Evolutionary conservation across 139 green algal genomes (phyloP).

Genomic region (Picochlorum sp.): DNA sequence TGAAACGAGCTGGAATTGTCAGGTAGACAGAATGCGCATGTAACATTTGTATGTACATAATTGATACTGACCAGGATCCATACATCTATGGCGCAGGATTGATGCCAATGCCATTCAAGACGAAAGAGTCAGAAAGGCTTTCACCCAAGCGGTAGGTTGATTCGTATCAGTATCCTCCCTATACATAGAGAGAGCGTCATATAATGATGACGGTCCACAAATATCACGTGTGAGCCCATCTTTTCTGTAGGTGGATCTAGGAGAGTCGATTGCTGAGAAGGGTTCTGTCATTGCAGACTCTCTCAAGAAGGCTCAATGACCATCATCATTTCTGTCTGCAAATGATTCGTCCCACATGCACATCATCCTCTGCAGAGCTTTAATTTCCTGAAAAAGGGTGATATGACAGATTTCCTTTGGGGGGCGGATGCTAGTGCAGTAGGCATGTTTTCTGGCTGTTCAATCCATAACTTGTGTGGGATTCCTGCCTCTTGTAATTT

Average conservation of each 20-base stretch:
- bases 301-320: conserved; percentile 2
- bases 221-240: no score
- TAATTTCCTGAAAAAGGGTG: conserved; percentile 73
- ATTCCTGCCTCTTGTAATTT: conserved; percentile 69
- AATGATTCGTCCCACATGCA: not conserved
- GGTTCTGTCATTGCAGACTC: conserved; percentile 5
- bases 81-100: conserved; percentile 11
- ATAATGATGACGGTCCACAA: no score
- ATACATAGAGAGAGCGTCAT: no score
- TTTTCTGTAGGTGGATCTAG: conserved; percentile 17
- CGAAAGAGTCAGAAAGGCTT: conserved; percentile 4
- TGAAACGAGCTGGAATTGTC: conserved; percentile 30
- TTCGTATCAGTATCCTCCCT: not conserved
- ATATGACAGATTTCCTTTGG: conserved; percentile 53
- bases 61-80: not conserved
- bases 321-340: not conserved
- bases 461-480: conserved; percentile 85
- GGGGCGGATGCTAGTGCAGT: conserved; percentile 87
- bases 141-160: conserved; percentile 18
- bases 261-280: conserved; percentile 16
- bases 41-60: not conserved
- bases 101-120: conserved; percentile 22
- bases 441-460: conserved; percentile 88
- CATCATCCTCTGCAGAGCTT: conserved; percentile 72
- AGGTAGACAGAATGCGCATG: conserved; percentile 10